Base-by-base conservation (phyloP, 306 rosid genomes). In the Acmispon strigosus region DNA sequence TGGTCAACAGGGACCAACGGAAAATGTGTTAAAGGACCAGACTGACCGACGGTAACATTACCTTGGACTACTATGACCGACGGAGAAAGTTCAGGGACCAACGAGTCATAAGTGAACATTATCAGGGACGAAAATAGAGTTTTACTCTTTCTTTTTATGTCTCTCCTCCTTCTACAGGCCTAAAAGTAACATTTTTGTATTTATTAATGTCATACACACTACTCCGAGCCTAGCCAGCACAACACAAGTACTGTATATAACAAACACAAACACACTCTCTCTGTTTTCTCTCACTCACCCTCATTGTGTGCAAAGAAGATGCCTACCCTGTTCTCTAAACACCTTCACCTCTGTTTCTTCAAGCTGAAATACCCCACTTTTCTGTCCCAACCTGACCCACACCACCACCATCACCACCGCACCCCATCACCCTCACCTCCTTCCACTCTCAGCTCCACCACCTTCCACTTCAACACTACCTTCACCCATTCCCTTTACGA, bases 281-380 rank as follows among this genome's bases (percentile, higher is more conserved):
- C 37, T 16, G 29, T 70, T 13, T 19, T 70, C 13, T 62, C 63
- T 60, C 50, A 17, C 43, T 4, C 45, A 39, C 47, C 24, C 2
- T 20, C 0, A 15, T 18, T 20, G n/a, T 32, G 11, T 18, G 22
- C 32, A 45, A 77, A 75, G 14, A 77, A 75, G 14, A 86, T 84
- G 88, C 71, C 91, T 8, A 88, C 22, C 71, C 80, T 81, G 45
- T 73, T 81, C 42, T 83, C 91, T 34, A 90, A 75, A 66, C 81
- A 62, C 32, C 81, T 89, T 20, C 83, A 81, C 47, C 90, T 84
- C 65, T 93, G 94, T 68, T 86, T 90, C 84, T 85, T 89, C 78
- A 87, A 83, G 51, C 84, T 84, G 81, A 89, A 85, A 70, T 74
- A 86, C 80, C 83, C 87, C 7, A 84, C 74, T 57, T 65, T 74